Evolutionary conservation across 768 basidiomycete species (phyloP), one percentile per base, ranked within the genome.

Genomic region (Naganishia kalamii): DNA sequence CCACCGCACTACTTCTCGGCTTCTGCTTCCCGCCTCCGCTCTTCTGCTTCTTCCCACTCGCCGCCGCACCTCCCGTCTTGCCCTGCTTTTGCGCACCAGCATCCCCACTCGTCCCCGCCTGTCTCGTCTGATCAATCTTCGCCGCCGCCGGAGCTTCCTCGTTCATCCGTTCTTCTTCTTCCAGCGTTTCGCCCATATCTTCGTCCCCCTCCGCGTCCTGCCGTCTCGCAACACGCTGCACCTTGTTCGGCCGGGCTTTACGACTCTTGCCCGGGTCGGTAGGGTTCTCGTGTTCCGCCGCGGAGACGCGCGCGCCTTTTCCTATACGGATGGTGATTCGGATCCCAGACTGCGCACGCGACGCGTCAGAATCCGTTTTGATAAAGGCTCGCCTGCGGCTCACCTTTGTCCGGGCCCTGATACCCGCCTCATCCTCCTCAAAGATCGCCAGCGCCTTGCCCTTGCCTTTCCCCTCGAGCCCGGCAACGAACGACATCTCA

Each of bases 401-500:
- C 35, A 57, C 54, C 54, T 57, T 57, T 37, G 30, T 33, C 10
- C 54, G 54, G 19, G 21, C 40, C 21, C 37, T n/a, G 21, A 57
- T 37, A 12, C 54, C 54, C 12, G 15, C 54, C 25, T 57, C 54
- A 27, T 57, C 54, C 35, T 57, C 54, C 37, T 57, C 54, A 27
- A 57, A 57, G 13, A 57, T 57, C 23, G 32, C 48, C 35, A 51
- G 41, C 44, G 17, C 35, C 21, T 63, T 46, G 4, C 40, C 50
- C 63, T 40, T 40, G 27, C 50, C 49, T 27, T 27, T 23, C 49
- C 49, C 12, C 27, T 40, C 27, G 21, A 4, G 48, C 47, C 21
- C 19, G 25, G 15, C 37, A 11, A 57, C 54, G 1, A 46, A 35
- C 43, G 29, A 48, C 61, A 76, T 70, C 57, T 79, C 75, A 51